Conservation (phyloP, 805 yeast genomes). For the Ogataea henricii region DNA sequence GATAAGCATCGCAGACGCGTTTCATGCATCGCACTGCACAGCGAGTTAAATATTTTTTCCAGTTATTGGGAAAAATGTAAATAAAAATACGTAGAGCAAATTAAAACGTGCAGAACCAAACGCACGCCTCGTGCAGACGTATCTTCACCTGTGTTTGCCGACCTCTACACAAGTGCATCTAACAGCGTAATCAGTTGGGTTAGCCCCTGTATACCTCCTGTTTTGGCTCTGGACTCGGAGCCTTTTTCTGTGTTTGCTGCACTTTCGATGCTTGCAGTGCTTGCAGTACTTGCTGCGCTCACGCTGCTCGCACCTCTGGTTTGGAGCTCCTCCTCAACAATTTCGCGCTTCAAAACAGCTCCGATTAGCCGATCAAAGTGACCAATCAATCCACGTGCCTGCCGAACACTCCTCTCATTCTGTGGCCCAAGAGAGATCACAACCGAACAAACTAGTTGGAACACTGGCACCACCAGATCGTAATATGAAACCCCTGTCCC, state of each 20-base stretch:
- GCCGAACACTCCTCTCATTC: slow-evolving; percentile 57
- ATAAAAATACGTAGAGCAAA: neutral
- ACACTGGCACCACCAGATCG: slow-evolving; percentile 70
- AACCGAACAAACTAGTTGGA: slow-evolving; percentile 69
- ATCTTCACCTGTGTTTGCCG: neutral
- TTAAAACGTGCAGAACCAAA: neutral
- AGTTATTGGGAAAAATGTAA: neutral
- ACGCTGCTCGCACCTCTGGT: neutral
- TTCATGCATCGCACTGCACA: neutral
- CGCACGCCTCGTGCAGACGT: neutral
- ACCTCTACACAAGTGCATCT: slow-evolving; percentile 24
- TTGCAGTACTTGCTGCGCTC: neutral
- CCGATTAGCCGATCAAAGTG: slow-evolving; percentile 57
- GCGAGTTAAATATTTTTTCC: neutral
- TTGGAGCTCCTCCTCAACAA: slow-evolving; percentile 20
- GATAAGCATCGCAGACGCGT: neutral
- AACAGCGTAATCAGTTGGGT: slow-evolving; percentile 33
- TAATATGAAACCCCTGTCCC: slow-evolving; percentile 47
- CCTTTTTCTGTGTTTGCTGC: neutral
- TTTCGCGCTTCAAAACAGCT: slow-evolving; percentile 45
- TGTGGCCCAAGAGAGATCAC: slow-evolving; percentile 77
- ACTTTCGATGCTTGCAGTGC: neutral
- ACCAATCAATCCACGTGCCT: slow-evolving; percentile 51
- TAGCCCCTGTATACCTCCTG: slow-evolving; percentile 26
- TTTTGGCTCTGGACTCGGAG: slow-evolving; percentile 1